Conservation (phyloP, 177 flowering plant species). For the Vitis hybrid region DNA sequence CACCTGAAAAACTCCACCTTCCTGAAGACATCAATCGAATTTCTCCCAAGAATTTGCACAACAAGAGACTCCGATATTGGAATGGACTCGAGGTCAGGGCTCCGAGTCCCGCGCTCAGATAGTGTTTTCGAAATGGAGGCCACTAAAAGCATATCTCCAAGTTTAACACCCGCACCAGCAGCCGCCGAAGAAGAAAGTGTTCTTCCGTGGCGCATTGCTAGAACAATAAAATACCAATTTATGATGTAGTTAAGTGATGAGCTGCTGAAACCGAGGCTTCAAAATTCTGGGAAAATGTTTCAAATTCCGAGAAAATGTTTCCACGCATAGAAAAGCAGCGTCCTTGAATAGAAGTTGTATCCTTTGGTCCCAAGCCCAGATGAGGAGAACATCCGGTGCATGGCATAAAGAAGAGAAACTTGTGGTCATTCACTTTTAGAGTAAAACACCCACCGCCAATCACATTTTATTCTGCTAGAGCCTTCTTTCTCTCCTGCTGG, state of each 20-base stretch:
- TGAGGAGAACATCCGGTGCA: too few species aligned
- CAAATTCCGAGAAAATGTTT: background rate
- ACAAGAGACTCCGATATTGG: conserved; percentile 62
- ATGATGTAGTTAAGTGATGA: background rate
- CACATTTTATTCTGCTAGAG: too few species aligned
- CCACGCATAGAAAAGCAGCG: too few species aligned
- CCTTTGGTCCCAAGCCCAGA: too few species aligned
- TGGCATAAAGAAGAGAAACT: too few species aligned
- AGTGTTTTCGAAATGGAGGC: conserved; percentile 71
- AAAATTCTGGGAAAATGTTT: background rate
- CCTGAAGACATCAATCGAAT: conserved; percentile 40
- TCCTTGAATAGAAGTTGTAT: too few species aligned
- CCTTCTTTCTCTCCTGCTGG: too few species aligned
- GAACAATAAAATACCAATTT: background rate
- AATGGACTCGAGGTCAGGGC: conserved; percentile 40
- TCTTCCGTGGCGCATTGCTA: conserved; percentile 29
- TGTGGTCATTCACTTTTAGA: too few species aligned
- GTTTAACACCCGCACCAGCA: conserved; percentile 8
- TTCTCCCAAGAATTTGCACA: conserved; percentile 51
- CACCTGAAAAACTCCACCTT: conserved; percentile 81
- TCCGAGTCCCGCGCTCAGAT: conserved; percentile 47
- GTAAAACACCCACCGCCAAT: too few species aligned
- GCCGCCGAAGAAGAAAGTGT: background rate
- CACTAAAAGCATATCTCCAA: conserved; percentile 52
- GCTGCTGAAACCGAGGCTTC: background rate